These are phyloP conservation scores for Monilinia vaccinii-corymbosi DNA, from an alignment of 2,329 filamentous ascomycete species.

Conservation along the genomic window DNA sequence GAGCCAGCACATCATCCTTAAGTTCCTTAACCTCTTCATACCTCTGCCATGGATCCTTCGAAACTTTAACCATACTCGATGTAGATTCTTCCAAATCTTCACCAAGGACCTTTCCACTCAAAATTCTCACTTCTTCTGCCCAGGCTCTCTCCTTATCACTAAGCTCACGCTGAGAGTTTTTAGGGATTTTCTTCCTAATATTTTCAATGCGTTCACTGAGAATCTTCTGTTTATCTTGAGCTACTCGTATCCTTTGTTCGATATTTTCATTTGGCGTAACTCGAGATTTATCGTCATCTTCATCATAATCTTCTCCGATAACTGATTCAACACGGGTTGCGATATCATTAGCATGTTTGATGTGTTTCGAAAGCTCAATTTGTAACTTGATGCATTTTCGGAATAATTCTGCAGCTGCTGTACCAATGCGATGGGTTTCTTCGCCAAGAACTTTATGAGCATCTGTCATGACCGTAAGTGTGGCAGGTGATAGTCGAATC, in stretches of 20 bases:
- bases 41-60: slow-evolving; percentile 45
- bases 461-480: slow-evolving; percentile 62
- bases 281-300: slow-evolving; percentile 41
- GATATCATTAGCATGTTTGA: slow-evolving; percentile 56
- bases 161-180: slow-evolving; percentile 41
- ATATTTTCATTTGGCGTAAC: slow-evolving; percentile 45
- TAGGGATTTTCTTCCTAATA: slow-evolving; percentile 43
- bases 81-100: slow-evolving; percentile 8
- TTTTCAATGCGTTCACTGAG: slow-evolving; percentile 52
- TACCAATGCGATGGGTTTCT: slow-evolving; percentile 59
- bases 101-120: slow-evolving; percentile 32
- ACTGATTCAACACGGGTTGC: slow-evolving; percentile 58
- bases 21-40: slow-evolving; percentile 40
- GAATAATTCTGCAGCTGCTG: slow-evolving; percentile 65
- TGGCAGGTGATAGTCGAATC: slow-evolving; percentile 60
- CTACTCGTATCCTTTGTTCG: slow-evolving; percentile 46
- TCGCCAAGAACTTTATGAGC: slow-evolving; percentile 61
- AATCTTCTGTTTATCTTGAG: slow-evolving; percentile 45
- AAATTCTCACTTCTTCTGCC: slow-evolving; percentile 43
- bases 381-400: slow-evolving; percentile 59
- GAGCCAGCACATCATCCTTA: slow-evolving; percentile 33
- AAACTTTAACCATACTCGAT: slow-evolving; percentile 1
- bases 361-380: slow-evolving; percentile 57
- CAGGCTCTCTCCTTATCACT: slow-evolving; percentile 55
- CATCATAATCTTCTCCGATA: slow-evolving; percentile 43